phyloP scores from a whole-genome alignment of 768 basidiomycete genomes.

The Lactarius quietus region DNA sequence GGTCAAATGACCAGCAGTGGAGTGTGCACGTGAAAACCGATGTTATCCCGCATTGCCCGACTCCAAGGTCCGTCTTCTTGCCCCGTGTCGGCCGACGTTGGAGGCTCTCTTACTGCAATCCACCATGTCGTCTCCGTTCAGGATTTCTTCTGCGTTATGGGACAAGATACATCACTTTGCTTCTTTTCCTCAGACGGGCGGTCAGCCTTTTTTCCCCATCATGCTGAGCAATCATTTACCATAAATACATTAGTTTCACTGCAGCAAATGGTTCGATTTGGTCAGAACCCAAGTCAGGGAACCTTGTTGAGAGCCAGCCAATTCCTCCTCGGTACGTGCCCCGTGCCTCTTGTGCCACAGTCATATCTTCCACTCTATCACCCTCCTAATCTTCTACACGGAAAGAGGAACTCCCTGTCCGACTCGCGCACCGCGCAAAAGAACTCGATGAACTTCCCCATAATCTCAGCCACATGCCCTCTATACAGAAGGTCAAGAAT shows the following conservation, averaged over 20 bases:
- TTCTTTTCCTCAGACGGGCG: conserved; percentile 89
- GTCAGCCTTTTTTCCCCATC: conserved; percentile 39
- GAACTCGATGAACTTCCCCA: conserved; percentile 94
- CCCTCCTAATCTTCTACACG: not conserved
- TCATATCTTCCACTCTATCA: conserved; percentile 2
- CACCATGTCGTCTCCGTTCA: conserved; percentile 47
- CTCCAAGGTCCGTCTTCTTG: not conserved
- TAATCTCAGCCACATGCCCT: conserved; percentile 85
- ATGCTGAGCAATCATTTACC: conserved; percentile 9
- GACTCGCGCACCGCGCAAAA: conserved; percentile 92
- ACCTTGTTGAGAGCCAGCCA: conserved; percentile 90
- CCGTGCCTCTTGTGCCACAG: conserved; percentile 22
- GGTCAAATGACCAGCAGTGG: not conserved
- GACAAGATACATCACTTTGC: conserved; percentile 90
- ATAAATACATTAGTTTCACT: conserved; percentile 64
- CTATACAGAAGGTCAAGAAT: conserved; percentile 91
- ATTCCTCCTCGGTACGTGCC: conserved; percentile 69
- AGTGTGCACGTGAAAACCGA: not conserved
- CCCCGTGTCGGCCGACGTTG: too few species aligned
- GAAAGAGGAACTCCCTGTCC: conserved; percentile 88
- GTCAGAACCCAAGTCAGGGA: conserved; percentile 92
- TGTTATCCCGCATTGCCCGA: not conserved
- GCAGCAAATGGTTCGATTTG: conserved; percentile 97
- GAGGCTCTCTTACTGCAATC: not conserved
- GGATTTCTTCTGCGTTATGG: conserved; percentile 78